Evolutionary conservation across 2,329 filamentous ascomycete genomes (phyloP).

Genomic region (Sclerotinia sclerotiorum): DNA sequence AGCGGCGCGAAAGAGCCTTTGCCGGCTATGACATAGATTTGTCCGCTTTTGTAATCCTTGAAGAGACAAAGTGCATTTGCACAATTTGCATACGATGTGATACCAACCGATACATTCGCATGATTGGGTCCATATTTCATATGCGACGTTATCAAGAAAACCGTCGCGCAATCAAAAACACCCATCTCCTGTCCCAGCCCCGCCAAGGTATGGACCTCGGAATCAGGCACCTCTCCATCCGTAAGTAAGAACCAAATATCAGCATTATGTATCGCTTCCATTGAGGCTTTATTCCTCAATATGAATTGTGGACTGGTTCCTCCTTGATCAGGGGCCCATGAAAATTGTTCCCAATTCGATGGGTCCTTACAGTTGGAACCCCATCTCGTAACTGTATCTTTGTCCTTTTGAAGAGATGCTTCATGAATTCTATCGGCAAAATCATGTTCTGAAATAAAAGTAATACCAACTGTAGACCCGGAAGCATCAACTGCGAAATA

Average conservation of each 20-base stretch:
- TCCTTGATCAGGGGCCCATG: background rate
- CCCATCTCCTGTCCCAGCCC: background rate
- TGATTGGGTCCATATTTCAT: background rate
- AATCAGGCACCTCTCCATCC: background rate
- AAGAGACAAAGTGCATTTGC: slow-evolving; percentile 1
- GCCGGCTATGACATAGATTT: background rate
- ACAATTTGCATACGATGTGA: background rate
- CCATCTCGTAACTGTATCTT: slow-evolving; percentile 8
- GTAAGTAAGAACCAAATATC: slow-evolving; percentile 12
- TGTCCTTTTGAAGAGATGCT: background rate
- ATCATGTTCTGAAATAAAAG: background rate
- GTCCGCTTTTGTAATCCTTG: background rate
- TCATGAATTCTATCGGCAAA: background rate
- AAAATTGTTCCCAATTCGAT: background rate
- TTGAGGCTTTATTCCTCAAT: background rate
- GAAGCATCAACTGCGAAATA: background rate
- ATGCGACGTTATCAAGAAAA: background rate
- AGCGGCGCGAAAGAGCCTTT: background rate
- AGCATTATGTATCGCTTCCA: background rate
- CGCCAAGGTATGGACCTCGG: background rate
- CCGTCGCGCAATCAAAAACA: background rate
- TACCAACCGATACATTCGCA: background rate
- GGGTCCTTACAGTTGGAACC: background rate
- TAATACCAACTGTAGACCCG: background rate
- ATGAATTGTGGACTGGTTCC: background rate